Conservation (phyloP, 306 rosid species). For the Cercis canadensis region DNA sequence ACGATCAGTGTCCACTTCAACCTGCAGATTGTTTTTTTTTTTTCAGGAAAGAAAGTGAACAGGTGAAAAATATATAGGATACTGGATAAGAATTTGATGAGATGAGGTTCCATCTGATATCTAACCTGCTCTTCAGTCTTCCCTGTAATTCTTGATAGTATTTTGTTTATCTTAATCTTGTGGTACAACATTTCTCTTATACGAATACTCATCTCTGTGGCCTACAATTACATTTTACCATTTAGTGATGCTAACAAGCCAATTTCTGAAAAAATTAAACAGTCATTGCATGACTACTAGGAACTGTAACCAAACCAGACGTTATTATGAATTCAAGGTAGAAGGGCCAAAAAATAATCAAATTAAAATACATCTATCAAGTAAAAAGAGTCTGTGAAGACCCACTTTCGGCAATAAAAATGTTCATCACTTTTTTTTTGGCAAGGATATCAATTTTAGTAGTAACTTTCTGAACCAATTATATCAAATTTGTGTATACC, state of each 20-base stretch:
- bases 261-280: constrained; percentile 4
- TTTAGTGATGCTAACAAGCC: constrained; percentile 3
- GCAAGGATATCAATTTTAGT: background rate
- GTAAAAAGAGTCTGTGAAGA: background rate
- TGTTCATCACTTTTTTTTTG: background rate
- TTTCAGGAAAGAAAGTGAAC: background rate
- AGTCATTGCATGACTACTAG: background rate
- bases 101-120: constrained; percentile 12
- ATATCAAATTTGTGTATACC: constrained; percentile 4
- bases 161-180: constrained; percentile 88
- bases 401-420: background rate
- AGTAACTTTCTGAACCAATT: background rate
- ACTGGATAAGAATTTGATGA: background rate
- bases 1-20: constrained; percentile 79
- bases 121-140: constrained; percentile 78
- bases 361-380: no score
- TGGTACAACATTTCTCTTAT: constrained; percentile 86
- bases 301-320: background rate
- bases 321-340: no score
- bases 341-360: no score
- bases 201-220: constrained; percentile 76
- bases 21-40: constrained; percentile 44
- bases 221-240: constrained; percentile 53
- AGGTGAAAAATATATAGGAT: background rate
- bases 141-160: constrained; percentile 81